These are phyloP conservation scores for Penicillium canescens DNA, from an alignment of 495 filamentous ascomycete species.

Conservation along the genomic window DNA sequence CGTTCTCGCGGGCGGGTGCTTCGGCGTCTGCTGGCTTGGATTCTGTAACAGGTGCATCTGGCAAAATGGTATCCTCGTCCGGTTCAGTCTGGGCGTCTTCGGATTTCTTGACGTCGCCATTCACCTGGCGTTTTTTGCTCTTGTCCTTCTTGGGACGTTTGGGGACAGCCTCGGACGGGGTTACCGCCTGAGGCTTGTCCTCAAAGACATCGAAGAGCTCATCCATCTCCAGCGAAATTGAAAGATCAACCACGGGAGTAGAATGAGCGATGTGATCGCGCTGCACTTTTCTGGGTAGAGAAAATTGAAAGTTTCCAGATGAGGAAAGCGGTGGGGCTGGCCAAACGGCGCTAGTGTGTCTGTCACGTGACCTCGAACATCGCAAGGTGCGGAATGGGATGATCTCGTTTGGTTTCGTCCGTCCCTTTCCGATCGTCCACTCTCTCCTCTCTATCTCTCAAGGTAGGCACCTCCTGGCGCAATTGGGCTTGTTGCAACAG, in stretches of 20 bases:
- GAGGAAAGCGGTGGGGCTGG: constrained; percentile 27
- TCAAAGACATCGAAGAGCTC: constrained; percentile 87
- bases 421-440: constrained; percentile 32
- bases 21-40: constrained; percentile 19
- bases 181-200: constrained; percentile 53
- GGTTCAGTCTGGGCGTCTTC: constrained; percentile 41
- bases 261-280: constrained; percentile 6
- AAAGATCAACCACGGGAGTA: constrained; percentile 13
- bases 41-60: constrained; percentile 34
- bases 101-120: constrained; percentile 66
- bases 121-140: constrained; percentile 80
- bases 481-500: constrained; percentile 7
- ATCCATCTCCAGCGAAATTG: constrained; percentile 56
- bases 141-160: constrained; percentile 58
- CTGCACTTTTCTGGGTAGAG: constrained; percentile 27
- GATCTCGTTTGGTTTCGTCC: constrained; percentile 25
- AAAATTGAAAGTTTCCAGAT: constrained; percentile 36
- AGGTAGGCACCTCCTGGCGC: constrained; percentile 26
- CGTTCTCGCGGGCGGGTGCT: constrained; percentile 26
- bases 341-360: constrained; percentile 9
- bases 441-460: constrained; percentile 33
- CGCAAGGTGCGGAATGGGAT: constrained; percentile 30
- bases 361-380: constrained; percentile 31
- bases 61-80: constrained; percentile 45
- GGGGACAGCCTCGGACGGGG: constrained; percentile 25